phyloP scores from a whole-genome alignment of 2,329 filamentous ascomycete species.

The Claviceps sp. region DNA sequence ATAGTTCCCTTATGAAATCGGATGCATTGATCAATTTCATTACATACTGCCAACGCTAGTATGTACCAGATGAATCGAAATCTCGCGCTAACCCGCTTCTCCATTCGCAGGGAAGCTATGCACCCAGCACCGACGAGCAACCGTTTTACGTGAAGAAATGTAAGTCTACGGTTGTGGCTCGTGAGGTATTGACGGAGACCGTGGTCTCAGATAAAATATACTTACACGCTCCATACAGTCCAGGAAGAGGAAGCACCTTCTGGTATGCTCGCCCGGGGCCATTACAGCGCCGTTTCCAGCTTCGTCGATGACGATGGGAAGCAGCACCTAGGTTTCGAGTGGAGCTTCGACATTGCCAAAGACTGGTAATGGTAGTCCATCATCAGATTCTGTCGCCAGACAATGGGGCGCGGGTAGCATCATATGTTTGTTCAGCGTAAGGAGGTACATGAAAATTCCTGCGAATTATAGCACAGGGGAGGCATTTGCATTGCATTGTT shows the following conservation, averaged over 20 bases:
- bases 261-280: slow-evolving; percentile 78
- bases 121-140: slow-evolving; percentile 81
- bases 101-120: slow-evolving; percentile 57
- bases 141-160: slow-evolving; percentile 81
- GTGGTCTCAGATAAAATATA: not conserved
- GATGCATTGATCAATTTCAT: too few relatives aligned
- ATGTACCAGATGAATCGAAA: too few relatives aligned
- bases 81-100: not conserved
- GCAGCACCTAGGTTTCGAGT: slow-evolving; percentile 82
- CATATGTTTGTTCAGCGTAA: slow-evolving; percentile 7
- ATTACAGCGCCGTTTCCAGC: slow-evolving; percentile 78
- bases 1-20: not conserved
- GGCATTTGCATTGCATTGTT: slow-evolving; percentile 1
- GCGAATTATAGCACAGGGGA: slow-evolving; percentile 1
- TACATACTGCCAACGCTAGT: too few relatives aligned
- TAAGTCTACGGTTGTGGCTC: slow-evolving; percentile 34
- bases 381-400: slow-evolving; percentile 4
- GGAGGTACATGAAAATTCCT: slow-evolving; percentile 10
- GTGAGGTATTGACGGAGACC: not conserved
- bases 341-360: slow-evolving; percentile 94
- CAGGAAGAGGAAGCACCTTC: slow-evolving; percentile 82
- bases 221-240: slow-evolving; percentile 38
- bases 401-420: not conserved
- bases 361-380: slow-evolving; percentile 53
- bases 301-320: slow-evolving; percentile 95